Percentiles rank a stretch among this genome's conserved stretches.
These are phyloP conservation scores for Rhododendron simsii DNA, from an alignment of 148 eudicot species.

Conservation along the genomic window DNA sequence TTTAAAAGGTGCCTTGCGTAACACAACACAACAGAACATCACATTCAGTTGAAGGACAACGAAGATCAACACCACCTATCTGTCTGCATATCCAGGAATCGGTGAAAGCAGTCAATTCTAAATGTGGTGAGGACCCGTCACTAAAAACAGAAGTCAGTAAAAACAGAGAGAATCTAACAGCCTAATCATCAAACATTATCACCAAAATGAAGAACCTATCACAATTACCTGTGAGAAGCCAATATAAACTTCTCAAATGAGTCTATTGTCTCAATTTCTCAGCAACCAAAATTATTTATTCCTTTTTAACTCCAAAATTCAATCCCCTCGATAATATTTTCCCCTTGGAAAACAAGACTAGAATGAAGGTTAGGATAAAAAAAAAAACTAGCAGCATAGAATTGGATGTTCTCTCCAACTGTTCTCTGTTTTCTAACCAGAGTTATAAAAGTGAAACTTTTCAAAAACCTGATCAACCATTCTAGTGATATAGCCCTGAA, in stretches of 20 bases:
- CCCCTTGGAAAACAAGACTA: background rate
- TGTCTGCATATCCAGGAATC: background rate
- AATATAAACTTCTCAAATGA: background rate
- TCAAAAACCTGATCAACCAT: background rate
- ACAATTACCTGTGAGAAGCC: background rate
- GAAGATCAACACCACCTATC: background rate
- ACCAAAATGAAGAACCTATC: background rate
- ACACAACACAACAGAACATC: background rate
- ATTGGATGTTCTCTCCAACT: background rate
- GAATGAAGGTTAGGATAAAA: background rate
- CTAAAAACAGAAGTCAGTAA: background rate
- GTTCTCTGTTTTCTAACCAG: background rate
- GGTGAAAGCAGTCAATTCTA: background rate
- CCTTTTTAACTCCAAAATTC: background rate
- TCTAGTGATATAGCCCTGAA: background rate
- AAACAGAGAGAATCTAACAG: background rate
- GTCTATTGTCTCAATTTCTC: background rate
- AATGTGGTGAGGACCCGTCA: background rate
- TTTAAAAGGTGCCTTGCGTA: background rate
- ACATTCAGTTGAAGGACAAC: background rate
- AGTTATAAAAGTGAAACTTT: background rate
- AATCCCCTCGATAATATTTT: background rate
- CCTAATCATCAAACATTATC: background rate
- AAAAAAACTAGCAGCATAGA: background rate
- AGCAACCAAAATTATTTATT: background rate